A percentile compares a stretch with the other conserved stretches of the same genome.
These are phyloP conservation scores for Curvularia lunata DNA, from an alignment of 2,329 filamentous ascomycete genomes.

Conservation along the genomic window DNA sequence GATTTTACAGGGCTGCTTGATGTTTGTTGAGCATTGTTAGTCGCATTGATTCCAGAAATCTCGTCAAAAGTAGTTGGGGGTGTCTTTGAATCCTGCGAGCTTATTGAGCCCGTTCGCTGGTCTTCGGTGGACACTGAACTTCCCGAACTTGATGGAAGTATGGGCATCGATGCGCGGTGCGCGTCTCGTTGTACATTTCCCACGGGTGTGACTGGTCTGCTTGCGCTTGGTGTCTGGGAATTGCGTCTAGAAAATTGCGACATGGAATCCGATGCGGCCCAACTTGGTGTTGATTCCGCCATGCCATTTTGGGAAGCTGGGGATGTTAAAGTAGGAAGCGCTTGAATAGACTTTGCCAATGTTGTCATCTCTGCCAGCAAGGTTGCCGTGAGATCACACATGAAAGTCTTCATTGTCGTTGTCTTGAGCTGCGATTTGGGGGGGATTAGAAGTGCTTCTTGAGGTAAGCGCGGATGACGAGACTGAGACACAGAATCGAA, in stretches of 20 bases:
- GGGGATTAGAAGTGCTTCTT: slow-evolving; percentile 75
- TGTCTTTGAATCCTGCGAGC: slow-evolving; percentile 37
- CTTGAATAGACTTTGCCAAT: slow-evolving; percentile 57
- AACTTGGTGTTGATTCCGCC: slow-evolving; percentile 36
- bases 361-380: slow-evolving; percentile 57
- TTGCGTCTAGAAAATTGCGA: slow-evolving; percentile 38
- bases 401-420: slow-evolving; percentile 66
- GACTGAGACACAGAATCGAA: slow-evolving; percentile 69
- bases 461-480: slow-evolving; percentile 55
- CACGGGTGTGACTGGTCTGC: slow-evolving; percentile 41
- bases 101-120: slow-evolving; percentile 35
- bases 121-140: slow-evolving; percentile 33
- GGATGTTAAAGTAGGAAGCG: slow-evolving; percentile 69
- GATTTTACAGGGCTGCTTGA: slow-evolving; percentile 35
- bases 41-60: slow-evolving; percentile 43
- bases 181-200: slow-evolving; percentile 63
- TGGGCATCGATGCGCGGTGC: slow-evolving; percentile 82
- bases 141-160: slow-evolving; percentile 54
- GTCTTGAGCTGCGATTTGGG: slow-evolving; percentile 70
- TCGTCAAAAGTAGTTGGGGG: slow-evolving; percentile 59
- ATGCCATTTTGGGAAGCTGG: slow-evolving; percentile 41
- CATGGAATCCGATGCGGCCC: slow-evolving; percentile 37
- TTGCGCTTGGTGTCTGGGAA: slow-evolving; percentile 37
- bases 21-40: slow-evolving; percentile 52
- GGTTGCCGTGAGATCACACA: slow-evolving; percentile 54